Base-by-base conservation (phyloP, 345 rosid genomes). In the Anacardium occidentale region DNA sequence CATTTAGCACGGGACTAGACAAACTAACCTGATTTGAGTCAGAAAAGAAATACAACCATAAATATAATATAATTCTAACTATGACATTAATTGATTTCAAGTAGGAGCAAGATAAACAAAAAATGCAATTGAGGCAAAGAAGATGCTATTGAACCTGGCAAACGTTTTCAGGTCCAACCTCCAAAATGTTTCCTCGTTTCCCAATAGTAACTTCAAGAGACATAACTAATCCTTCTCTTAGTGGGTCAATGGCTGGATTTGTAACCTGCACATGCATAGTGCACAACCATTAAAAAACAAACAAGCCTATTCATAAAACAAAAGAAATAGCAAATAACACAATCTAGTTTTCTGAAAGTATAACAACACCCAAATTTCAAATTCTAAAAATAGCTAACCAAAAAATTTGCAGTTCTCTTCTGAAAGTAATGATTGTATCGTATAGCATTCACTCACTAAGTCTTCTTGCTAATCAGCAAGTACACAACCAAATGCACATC, bases 241-340 rank as follows among this genome's bases (percentile, higher is more conserved):
- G 90, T 47, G 99, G 99, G 66, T 95, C 99, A 74, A 95, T 95
- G 76, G 99, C 97, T 64, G 99, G 99, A 82, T 95, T 95, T 72
- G 99, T 95, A 54, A 95, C 99, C 98, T 95, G 84, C 55, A 70
- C 61, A 58, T 62, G 74, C 55, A 48, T 20, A 69, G 68, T 29
- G 24, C 20, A 54, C 37, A 77, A 62, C 26, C 78, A 47, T 54
- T 50, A 44, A 68, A 15, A 75, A 55, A 45, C 0, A 10, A 9
- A 21, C 12, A 34, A 53, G 54, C 54, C 13, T 13, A 68, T 18
- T 7, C 24, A 68, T 21, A 53, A 34, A 34, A 7, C 61, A 34
- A 53, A 37, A 68, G 7, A 3, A 34, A 26, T 67, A 52, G 18
- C 48, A 20, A 67, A 52, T 32, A 34, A 51, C 12, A 12, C 10